Conservation (phyloP, 1,284 basidiomycete species). For the Hymenochaete sp. region DNA sequence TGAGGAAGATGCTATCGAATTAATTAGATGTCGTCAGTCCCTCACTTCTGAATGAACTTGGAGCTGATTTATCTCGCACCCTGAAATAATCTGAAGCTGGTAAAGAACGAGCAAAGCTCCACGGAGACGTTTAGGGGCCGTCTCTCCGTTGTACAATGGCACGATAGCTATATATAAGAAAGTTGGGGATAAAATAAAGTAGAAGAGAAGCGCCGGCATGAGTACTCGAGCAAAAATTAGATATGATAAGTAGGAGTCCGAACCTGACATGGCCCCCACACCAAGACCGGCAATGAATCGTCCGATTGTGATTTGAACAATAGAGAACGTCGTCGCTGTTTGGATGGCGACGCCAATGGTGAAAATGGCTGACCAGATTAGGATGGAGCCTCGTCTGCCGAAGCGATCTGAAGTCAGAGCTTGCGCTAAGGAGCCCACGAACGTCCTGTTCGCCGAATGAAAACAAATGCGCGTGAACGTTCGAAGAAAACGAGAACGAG, state of each 20-base stretch:
- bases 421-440: slow-evolving; percentile 65
- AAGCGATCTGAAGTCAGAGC: slow-evolving; percentile 70
- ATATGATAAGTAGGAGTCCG: no score
- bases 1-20: slow-evolving; percentile 51
- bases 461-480: slow-evolving; percentile 1
- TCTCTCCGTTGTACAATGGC: slow-evolving; percentile 75
- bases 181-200: neutral
- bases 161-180: slow-evolving; percentile 47
- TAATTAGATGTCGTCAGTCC: no score
- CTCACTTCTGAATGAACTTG: neutral
- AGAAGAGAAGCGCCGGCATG: no score
- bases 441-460: slow-evolving; percentile 36
- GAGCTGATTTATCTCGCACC: slow-evolving; percentile 30
- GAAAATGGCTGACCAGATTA: slow-evolving; percentile 71
- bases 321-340: slow-evolving; percentile 50
- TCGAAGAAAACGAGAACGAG: neutral
- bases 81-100: slow-evolving; percentile 66
- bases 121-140: slow-evolving; percentile 66
- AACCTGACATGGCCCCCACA: slow-evolving; percentile 68
- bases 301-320: slow-evolving; percentile 62
- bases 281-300: slow-evolving; percentile 66
- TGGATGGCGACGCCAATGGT: slow-evolving; percentile 66
- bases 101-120: slow-evolving; percentile 69
- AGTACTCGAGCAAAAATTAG: no score
- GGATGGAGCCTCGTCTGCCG: slow-evolving; percentile 63